Evolutionary conservation across 345 rosid genomes (phyloP), one percentile per base, ranked within the genome.

Genomic region (Gynandropsis gynandra): DNA sequence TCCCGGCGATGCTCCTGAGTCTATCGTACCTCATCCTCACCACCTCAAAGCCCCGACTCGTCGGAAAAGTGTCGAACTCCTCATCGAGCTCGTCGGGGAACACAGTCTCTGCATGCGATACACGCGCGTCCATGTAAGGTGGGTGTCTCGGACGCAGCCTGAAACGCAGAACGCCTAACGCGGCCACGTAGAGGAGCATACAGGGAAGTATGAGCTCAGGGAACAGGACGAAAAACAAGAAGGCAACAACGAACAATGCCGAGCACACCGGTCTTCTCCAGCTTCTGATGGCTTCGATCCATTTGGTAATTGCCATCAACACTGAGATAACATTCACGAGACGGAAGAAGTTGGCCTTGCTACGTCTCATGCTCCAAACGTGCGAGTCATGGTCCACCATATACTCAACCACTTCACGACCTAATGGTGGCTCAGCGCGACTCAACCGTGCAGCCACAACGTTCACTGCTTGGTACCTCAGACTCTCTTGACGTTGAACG

Each of bases 341-440:
- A 42, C 88, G 51, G 24, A 72, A 79, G 43, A 84, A 79, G 63
- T 84, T 81, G 5, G 86, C 88, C 52, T 84, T 84, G 76, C 94
- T 80, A 48, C 83, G 81, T 52, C 94, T 75, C 88, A 81, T 79
- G 68, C 94, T 84, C 94, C 88, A 84, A 74, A 75, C 66, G 48
- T 84, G 83, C 17, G 82, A 84, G 33, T 81, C 83, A 17, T 73
- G 79, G 61, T 84, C 94, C 12, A 84, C 83, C 86, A 84, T 81
- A 36, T 70, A 84, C 54, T 84, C 86, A 4, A 84, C 83, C 64
- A 84, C 86, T 61, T 81, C 94, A 29, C 79, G 70, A 8, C 86
- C 83, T 21, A 84, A 10, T 2, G 82, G 80, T 1, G 83, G 88
- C 63, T 84, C 94, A 0, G 88, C 71, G n/a, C 88, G 66, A 63